Percentiles rank a stretch among this genome's conserved stretches.
Conservation (phyloP, 2,329 filamentous ascomycete species). For the Orbilia blumenaviensis region DNA sequence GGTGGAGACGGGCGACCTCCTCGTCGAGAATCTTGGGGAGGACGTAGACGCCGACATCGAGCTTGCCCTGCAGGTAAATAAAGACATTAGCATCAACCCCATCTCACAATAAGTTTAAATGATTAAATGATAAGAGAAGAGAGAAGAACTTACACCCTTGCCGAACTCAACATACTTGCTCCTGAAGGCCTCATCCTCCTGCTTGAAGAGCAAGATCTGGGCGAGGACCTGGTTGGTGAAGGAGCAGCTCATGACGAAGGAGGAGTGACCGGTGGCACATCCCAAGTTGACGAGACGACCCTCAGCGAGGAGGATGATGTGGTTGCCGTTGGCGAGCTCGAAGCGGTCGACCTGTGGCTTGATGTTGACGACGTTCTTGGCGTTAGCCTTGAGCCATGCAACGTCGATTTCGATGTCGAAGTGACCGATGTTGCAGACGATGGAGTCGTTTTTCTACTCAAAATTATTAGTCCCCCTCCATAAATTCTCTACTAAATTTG, state of each 20-base stretch:
- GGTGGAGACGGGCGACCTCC: conserved; percentile 94
- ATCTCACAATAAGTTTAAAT: neutral
- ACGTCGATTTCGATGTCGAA: conserved; percentile 99
- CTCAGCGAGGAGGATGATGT: conserved; percentile 98
- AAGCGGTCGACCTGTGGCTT: conserved; percentile 99
- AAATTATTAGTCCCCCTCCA: neutral
- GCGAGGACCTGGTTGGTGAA: conserved; percentile 99
- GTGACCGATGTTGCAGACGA: conserved; percentile 99
- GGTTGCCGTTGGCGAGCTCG: conserved; percentile 88
- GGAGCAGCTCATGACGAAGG: conserved; percentile 99
- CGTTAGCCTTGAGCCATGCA: conserved; percentile 87
- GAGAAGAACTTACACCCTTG: conserved; percentile 66
- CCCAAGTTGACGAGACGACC: conserved; percentile 99
- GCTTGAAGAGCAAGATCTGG: conserved; percentile 98
- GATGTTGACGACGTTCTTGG: conserved; percentile 93
- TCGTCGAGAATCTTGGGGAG: conserved; percentile 99
- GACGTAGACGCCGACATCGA: conserved; percentile 91
- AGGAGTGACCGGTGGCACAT: conserved; percentile 98
- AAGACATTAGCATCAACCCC: neutral
- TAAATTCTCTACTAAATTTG: too few relatives aligned
- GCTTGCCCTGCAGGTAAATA: conserved; percentile 69
- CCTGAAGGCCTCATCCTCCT: conserved; percentile 82
- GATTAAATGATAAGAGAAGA: too few relatives aligned
- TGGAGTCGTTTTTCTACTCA: conserved; percentile 79
- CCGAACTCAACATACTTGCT: conserved; percentile 97